phyloP scores from a whole-genome alignment of 352 stramenopile species.

The Plasmopara viticola region DNA sequence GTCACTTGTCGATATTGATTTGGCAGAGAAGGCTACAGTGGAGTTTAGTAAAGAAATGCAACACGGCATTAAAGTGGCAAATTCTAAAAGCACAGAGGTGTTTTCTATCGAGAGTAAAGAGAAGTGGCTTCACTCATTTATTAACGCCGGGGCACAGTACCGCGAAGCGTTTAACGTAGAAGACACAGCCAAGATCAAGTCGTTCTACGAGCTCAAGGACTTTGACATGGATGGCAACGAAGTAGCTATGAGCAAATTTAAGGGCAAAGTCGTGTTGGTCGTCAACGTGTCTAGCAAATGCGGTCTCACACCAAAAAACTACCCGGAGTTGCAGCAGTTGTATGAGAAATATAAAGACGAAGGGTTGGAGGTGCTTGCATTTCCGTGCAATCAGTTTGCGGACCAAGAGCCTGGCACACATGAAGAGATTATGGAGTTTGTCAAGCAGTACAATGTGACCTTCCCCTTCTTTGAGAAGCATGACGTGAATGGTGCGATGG shows the following conservation, averaged over 20 bases:
- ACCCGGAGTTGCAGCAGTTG: slow-evolving; percentile 78
- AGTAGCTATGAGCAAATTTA: slow-evolving; percentile 60
- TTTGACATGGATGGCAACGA: slow-evolving; percentile 61
- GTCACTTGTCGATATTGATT: not conserved
- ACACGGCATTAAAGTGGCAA: no score
- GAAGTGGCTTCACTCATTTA: slow-evolving; percentile 39
- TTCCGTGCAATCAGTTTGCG: slow-evolving; percentile 88
- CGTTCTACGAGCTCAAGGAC: slow-evolving; percentile 81
- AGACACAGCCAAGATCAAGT: slow-evolving; percentile 25
- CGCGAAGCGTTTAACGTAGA: slow-evolving; percentile 34
- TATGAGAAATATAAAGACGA: slow-evolving; percentile 60
- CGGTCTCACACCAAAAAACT: slow-evolving; percentile 81
- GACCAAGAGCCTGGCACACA: slow-evolving; percentile 45
- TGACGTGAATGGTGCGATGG: slow-evolving; percentile 82
- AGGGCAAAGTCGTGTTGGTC: slow-evolving; percentile 56
- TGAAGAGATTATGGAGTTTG: slow-evolving; percentile 73
- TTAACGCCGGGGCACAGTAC: slow-evolving; percentile 48
- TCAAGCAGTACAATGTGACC: slow-evolving; percentile 44
- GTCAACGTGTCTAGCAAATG: slow-evolving; percentile 85
- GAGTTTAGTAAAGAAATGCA: no score
- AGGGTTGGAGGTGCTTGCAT: slow-evolving; percentile 65
- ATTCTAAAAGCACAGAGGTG: no score
- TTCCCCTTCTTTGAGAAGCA: slow-evolving; percentile 70
- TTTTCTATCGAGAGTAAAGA: slow-evolving; percentile 26
- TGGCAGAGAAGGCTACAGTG: no score